Evolutionary conservation across 1,284 basidiomycete genomes (phyloP).

Genomic region (Laetiporus sulphureus): DNA sequence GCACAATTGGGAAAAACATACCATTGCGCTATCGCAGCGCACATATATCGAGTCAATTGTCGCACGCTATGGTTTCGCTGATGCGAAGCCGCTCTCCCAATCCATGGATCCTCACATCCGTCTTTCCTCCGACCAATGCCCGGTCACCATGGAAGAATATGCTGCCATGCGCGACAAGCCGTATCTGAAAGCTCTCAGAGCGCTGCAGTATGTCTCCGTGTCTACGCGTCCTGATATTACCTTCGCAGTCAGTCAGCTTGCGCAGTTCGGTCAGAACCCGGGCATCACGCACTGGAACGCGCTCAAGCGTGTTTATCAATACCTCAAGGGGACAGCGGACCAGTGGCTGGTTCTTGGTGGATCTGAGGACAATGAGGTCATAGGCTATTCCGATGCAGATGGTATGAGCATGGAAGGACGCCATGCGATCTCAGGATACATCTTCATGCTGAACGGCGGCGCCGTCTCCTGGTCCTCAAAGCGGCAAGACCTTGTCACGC

Average conservation of each 20-base stretch:
- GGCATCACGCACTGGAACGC: constrained; percentile 30
- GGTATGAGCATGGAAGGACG: too few relatives aligned
- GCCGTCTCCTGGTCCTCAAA: constrained; percentile 32
- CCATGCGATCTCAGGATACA: too few relatives aligned
- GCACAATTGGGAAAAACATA: constrained; percentile 16
- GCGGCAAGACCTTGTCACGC: constrained; percentile 29
- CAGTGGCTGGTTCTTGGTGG: constrained; percentile 25
- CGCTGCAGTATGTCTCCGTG: too few relatives aligned
- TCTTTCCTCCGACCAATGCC: constrained; percentile 7
- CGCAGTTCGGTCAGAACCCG: constrained; percentile 26
- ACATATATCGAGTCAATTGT: too few relatives aligned
- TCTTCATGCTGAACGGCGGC: constrained; percentile 19
- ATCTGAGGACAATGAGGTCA: too few relatives aligned
- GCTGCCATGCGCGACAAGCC: constrained; percentile 10
- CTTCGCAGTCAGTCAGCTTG: too few relatives aligned
- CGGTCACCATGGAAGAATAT: neutral
- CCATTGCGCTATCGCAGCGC: constrained; percentile 29
- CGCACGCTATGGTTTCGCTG: too few relatives aligned
- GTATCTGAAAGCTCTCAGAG: constrained; percentile 28
- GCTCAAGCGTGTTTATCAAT: constrained; percentile 32
- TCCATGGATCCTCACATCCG: constrained; percentile 22
- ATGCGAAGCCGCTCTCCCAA: constrained; percentile 17
- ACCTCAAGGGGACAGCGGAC: too few relatives aligned
- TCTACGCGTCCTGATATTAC: too few relatives aligned
- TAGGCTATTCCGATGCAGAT: too few relatives aligned